Base-by-base conservation (phyloP, 768 basidiomycete genomes). In the Suillus tomentosus region DNA sequence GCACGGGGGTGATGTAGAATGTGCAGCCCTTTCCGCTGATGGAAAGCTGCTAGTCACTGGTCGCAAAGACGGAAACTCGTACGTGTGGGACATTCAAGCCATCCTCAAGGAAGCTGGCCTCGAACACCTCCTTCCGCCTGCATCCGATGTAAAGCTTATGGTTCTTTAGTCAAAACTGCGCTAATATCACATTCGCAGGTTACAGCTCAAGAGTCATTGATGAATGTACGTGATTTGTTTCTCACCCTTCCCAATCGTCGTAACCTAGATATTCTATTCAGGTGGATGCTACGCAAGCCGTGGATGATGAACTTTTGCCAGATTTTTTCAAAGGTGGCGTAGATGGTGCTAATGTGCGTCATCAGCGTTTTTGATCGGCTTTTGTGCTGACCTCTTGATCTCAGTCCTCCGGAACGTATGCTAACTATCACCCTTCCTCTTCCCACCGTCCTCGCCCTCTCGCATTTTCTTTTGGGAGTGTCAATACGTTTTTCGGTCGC, bases 1-100 rank as follows among this genome's bases (percentile, higher is more conserved):
- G 15, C 27, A 31, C 4, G 4, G 17, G 17, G 3, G 10, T 10
- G 2, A 2, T 0, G 1, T 51, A 1, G 3, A 0, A 8, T 17
- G 8, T 0, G 4, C 15, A 17, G 27, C 50, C 15, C 8, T 51
- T 51, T 53, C 17, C 5, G 17, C 9, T 31, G 27, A 53, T 53
- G 51, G 51, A 53, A 53, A 31, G 4, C 2, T 53, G 5, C 27
- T 31, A 31, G 27, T 53, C 15, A 53, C 27, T 31, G 27, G 27
- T 19, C 31, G 17, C 15, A 0, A 2, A 1, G 0, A 53, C 9
- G 1, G 9, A 19, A 11, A 31, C 0, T 27, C 4, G 9, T 31
- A 53, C 27, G 4, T 15, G 1, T 31, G 50, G 27, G 27, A 31
- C 17, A 17, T 31, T 17, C 50, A 53, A 2, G 17, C 51, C 27